Percentiles rank a stretch among this genome's conserved stretches.
These are phyloP conservation scores for Psophocarpus tetragonolobus DNA, from an alignment of 306 rosid species.

Conservation along the genomic window DNA sequence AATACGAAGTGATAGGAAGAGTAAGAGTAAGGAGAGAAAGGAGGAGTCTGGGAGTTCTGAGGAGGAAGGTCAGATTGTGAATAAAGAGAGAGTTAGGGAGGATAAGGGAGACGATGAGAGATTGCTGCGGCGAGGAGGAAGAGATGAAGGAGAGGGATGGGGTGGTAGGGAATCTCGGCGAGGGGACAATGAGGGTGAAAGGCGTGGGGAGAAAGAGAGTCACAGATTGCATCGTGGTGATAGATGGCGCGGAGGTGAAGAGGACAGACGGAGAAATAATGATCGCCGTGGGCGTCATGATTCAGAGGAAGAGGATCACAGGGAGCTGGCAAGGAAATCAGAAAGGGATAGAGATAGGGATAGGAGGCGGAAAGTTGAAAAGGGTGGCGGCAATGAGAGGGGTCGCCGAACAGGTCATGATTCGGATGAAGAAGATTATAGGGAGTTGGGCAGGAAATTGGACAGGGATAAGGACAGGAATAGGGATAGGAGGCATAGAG, in stretches of 20 bases:
- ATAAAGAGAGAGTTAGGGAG: conserved; percentile 16
- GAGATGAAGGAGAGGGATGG: conserved; percentile 24
- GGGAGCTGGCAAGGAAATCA: conserved; percentile 31
- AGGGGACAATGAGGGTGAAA: conserved; percentile 42
- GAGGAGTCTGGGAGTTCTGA: conserved; percentile 26
- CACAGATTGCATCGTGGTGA: conserved; percentile 22
- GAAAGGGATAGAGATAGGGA: conserved; percentile 33
- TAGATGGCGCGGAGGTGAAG: conserved; percentile 38
- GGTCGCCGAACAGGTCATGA: background rate
- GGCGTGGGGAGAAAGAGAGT: conserved; percentile 26
- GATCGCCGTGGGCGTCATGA: conserved; percentile 33
- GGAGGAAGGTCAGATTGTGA: conserved; percentile 46
- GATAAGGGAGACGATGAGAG: conserved; percentile 33
- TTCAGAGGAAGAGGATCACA: conserved; percentile 44
- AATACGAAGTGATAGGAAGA: conserved; percentile 24
- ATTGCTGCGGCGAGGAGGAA: conserved; percentile 8
- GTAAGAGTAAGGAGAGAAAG: conserved; percentile 30
- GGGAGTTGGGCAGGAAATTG: background rate
- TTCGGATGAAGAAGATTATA: conserved; percentile 1
- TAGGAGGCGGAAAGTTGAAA: conserved; percentile 3
- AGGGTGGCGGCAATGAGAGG: conserved; percentile 2
- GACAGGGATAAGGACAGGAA: background rate
- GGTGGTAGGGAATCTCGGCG: conserved; percentile 26
- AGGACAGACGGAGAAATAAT: conserved; percentile 31
- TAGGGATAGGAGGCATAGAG: background rate